Conservation (phyloP, 225 moss, liverwort and hornwort species). For the Pleurozium schreberi region DNA sequence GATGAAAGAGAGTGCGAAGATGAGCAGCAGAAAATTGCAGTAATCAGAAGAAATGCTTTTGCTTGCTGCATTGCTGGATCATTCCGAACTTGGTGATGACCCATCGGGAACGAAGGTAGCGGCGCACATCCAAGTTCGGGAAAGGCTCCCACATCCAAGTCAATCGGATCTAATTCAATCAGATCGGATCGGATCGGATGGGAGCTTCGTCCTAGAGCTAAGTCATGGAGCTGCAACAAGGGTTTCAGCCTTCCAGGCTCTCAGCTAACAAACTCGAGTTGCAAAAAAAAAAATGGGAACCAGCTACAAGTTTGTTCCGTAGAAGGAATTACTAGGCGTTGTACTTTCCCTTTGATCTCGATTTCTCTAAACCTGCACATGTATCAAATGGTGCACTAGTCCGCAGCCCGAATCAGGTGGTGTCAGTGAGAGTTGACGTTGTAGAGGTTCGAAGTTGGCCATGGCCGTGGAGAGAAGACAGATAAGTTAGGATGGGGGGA, state of each 20-base stretch:
- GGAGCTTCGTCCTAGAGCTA: neutral
- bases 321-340: neutral
- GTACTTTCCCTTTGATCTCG: neutral
- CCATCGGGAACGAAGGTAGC: neutral
- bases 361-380: neutral
- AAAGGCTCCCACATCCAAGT: neutral
- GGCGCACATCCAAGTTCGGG: neutral
- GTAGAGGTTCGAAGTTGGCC: neutral
- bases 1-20: neutral
- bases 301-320: no score
- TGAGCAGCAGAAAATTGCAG: constrained; percentile 3
- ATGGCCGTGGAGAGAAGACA: neutral
- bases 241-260: neutral
- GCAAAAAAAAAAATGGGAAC: neutral
- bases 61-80: neutral
- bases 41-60: neutral
- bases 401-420: neutral
- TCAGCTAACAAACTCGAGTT: neutral
- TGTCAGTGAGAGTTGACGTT: constrained; percentile 15
- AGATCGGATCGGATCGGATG: neutral
- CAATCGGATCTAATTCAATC: neutral
- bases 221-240: neutral
- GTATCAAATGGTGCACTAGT: neutral
- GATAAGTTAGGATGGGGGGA: neutral
- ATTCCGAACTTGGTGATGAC: neutral